Conservation (phyloP, 73 alveolate genomes). For the Halteria grandinella region DNA sequence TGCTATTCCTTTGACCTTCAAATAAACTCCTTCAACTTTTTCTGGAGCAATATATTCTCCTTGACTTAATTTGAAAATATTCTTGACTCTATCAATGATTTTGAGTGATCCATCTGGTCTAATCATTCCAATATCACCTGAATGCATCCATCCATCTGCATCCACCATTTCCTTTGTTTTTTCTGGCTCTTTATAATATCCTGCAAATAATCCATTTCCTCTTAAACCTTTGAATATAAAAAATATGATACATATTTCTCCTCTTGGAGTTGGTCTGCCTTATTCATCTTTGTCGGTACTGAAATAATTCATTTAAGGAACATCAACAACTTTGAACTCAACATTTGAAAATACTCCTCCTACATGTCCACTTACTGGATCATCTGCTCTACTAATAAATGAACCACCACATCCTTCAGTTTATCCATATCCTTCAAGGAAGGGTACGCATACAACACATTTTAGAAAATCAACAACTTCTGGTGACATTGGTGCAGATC, state of each 20-base stretch:
- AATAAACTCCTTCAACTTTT: slow-evolving; percentile 85
- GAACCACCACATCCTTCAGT: slow-evolving; percentile 94
- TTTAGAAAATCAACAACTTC: slow-evolving; percentile 83
- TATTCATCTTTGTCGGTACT: slow-evolving; percentile 77
- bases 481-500: slow-evolving; percentile 93
- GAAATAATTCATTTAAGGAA: slow-evolving; percentile 84
- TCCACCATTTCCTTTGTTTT: slow-evolving; percentile 88
- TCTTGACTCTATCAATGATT: slow-evolving; percentile 91
- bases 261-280: slow-evolving; percentile 88
- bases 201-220: slow-evolving; percentile 88
- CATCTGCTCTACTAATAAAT: slow-evolving; percentile 61
- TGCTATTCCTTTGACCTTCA: slow-evolving; percentile 76
- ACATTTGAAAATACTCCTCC: slow-evolving; percentile 81
- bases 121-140: slow-evolving; percentile 93
- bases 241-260: slow-evolving; percentile 98
- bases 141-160: slow-evolving; percentile 94
- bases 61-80: slow-evolving; percentile 87
- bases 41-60: slow-evolving; percentile 98
- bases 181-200: slow-evolving; percentile 91
- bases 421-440: slow-evolving; percentile 95
- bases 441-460: slow-evolving; percentile 75
- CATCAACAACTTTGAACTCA: slow-evolving; percentile 84
- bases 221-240: too few relatives aligned
- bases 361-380: slow-evolving; percentile 80
- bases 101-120: slow-evolving; percentile 72